Evolutionary conservation across 1,139 yeast species (phyloP).

Genomic region (Yamadazyma kanchanaburiensis): DNA sequence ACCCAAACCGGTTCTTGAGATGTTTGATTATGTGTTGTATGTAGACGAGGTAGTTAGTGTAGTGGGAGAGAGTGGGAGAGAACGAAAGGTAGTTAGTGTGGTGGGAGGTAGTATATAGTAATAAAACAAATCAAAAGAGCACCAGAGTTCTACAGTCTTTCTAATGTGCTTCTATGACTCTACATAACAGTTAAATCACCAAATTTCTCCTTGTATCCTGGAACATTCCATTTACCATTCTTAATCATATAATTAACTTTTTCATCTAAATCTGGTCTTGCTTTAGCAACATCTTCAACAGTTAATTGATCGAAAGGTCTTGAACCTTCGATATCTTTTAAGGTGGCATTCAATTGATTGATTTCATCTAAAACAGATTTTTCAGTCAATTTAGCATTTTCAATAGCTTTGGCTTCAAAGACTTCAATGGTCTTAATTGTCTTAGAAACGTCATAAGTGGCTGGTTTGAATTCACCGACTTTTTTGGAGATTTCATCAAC

Average conservation of each 20-base stretch:
- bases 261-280: slow-evolving; percentile 96
- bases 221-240: slow-evolving; percentile 98
- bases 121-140: no score
- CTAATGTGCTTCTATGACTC: no score
- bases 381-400: slow-evolving; percentile 94
- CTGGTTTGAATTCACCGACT: slow-evolving; percentile 74
- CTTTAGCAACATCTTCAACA: slow-evolving; percentile 89
- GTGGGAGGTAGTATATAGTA: no score
- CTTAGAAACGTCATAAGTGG: slow-evolving; percentile 79
- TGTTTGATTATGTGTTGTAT: no score
- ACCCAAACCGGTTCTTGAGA: no score
- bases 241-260: slow-evolving; percentile 93
- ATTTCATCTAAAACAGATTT: slow-evolving; percentile 83
- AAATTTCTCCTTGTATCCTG: slow-evolving; percentile 97
- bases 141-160: no score
- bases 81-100: no score
- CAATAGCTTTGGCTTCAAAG: slow-evolving; percentile 92
- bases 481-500: slow-evolving; percentile 81
- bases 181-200: slow-evolving; percentile 95
- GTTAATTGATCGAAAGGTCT: slow-evolving; percentile 98
- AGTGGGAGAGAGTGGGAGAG: no score
- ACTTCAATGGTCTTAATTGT: slow-evolving; percentile 90
- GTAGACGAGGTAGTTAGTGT: no score
- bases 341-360: slow-evolving; percentile 78
- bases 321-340: slow-evolving; percentile 91